Evolutionary conservation across 495 filamentous ascomycete genomes (phyloP), one percentile per base, ranked within the genome.

Genomic region (Cladorrhinum samala): DNA sequence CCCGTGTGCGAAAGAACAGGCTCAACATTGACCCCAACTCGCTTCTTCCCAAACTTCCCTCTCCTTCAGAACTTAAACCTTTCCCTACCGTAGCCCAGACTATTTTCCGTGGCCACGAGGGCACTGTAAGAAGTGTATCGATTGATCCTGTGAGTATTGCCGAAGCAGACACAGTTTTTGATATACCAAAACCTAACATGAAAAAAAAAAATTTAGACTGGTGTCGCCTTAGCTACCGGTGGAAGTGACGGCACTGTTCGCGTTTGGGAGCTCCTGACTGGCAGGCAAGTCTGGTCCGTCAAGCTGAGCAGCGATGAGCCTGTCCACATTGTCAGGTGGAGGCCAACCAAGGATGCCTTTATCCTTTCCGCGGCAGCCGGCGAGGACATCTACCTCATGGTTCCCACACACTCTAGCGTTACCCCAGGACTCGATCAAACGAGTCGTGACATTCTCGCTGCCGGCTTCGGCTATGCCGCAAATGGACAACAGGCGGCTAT

Each of bases 11-110:
- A 50, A 84, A 91, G 59, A 96, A 88, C 72, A 89, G 92, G 68
- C 78, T 97, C 61, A 95, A 96, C 69, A 96, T 98, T 62, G 93
- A 98, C 59, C 93, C 93, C 3, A 87, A 90, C 67, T 93, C 88
- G 40, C 71, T 98, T 33, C 81, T 98, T 36, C 94, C 93, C 20
- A 97, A 97, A 65, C 77, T 98, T 9, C 94, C 93, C n/a, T 86
- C 84, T 53, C 93, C 93, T 2, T 87, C 95, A 49, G 93, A 97
- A 61, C 74, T 98, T 42, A 84, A 86, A 60, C 93, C 93, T 2
- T 98, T 97, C 77, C 93, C 93, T 16, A 95, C 91, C 0, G 82
- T 84, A 3, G 90, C 85, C 51, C 84, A 88, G 18, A 88, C 88
- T 1, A 75, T 95, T 13, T 96, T 89, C 74, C 72, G 81, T 47